A percentile compares a stretch with the other conserved stretches of the same genome.
Evolutionary conservation across 148 eudicot species (phyloP).

Genomic region (Pharnaceum exiguum): DNA sequence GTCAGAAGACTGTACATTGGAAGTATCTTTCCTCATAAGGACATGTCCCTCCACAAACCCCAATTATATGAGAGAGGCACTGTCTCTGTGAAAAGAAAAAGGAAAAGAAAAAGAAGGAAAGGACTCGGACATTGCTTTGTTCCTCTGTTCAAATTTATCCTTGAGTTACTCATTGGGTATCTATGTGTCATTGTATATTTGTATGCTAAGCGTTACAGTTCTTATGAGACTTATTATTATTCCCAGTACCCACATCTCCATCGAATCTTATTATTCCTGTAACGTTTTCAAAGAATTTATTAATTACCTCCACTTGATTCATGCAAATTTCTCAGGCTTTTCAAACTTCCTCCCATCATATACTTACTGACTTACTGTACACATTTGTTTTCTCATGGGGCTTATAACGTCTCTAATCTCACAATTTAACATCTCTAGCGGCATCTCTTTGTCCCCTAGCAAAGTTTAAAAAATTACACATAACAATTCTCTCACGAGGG

Average conservation of each 20-base stretch:
- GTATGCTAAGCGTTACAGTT: slow-evolving; percentile 4
- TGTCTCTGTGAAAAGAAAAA: too few species aligned
- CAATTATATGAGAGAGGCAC: slow-evolving; percentile 9
- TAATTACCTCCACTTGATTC: not conserved
- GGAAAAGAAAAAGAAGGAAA: not conserved
- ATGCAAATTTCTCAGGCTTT: not conserved
- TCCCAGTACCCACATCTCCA: not conserved
- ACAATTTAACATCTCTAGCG: slow-evolving; percentile 15
- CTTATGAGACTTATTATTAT: too few species aligned
- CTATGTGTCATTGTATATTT: too few species aligned
- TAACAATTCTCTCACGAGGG: slow-evolving; percentile 16
- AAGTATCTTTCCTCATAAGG: not conserved
- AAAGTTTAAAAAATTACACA: too few species aligned
- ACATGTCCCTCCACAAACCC: not conserved
- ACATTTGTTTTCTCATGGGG: slow-evolving; percentile 2
- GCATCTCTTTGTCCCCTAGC: slow-evolving; percentile 23
- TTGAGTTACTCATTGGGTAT: not conserved
- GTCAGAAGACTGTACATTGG: slow-evolving; percentile 15
- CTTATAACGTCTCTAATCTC: slow-evolving; percentile 28
- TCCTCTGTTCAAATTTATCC: not conserved
- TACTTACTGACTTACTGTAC: not conserved
- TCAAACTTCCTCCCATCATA: not conserved
- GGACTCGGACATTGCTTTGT: not conserved
- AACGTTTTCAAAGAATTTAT: not conserved
- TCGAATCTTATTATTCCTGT: not conserved